Base-by-base conservation (phyloP, 352 stramenopile species). In the Aphanomyces cochlioides region DNA sequence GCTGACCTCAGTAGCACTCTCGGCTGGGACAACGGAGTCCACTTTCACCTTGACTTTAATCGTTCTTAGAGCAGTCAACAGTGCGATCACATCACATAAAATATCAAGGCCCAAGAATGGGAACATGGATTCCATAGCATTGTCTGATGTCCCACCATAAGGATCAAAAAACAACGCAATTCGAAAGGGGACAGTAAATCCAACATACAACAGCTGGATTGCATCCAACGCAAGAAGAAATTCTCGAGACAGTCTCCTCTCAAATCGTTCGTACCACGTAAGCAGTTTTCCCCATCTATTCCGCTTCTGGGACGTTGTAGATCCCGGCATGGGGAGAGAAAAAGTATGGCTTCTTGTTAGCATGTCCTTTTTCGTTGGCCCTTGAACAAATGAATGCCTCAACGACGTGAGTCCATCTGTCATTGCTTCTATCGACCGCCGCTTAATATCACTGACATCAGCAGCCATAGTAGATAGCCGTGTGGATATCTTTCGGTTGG, bases 161-260 rank as follows among this genome's bases (percentile, higher is more conserved):
- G 79, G 79, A 38, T 86, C 73, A 28, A 77, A 83, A 43, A 80
- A 81, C 39, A 86, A 73, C 7, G 69, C 79, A 4, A 81, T 66
- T 7, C 79, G 77, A 7, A 84, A 71, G 28, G 79, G 79, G 1
- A 86, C 61, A 12, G 72, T 80, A 58, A 75, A 63, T 50, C 80
- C 79, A 12, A 82, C 75, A 69, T 85, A 85, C 3, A 78, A 1
- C 15, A 83, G 59, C 45, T 84, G 59, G 19, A 56, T 5, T 28
- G 41, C 28, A 38, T 67, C 85, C 63, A 92, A 86, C 41, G 73
- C 84, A 69, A 93, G 90, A 68, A 93, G 90, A 3, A 93, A 88
- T 68, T 96, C 95, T 17, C 17, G 28, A 12, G 54, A 61, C 21
- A 41, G 2, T 10, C 21, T 39, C 15, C 15, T 61, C n/a, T 61